A percentile compares a stretch with the other conserved stretches of the same genome.
Conservation (phyloP, 2,329 filamentous ascomycete species). For the Rhexocercosporidium sp. region DNA sequence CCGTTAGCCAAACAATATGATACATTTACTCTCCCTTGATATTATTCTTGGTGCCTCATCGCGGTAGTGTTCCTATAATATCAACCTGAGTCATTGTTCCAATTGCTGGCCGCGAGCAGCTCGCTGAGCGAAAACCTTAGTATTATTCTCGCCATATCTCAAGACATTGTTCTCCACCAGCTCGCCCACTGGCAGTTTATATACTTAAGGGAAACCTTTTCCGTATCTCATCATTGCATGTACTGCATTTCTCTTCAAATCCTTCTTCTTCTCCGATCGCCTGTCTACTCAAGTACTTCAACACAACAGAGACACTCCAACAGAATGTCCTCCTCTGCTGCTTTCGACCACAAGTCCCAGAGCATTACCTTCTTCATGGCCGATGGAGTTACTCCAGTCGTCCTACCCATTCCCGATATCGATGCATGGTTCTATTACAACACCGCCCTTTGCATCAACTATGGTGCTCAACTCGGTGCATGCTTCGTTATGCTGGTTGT, state of each 20-base stretch:
- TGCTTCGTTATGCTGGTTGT: constrained; percentile 61
- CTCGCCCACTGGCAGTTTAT: background rate
- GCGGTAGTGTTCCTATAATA: constrained; percentile 5
- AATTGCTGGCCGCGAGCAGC: background rate
- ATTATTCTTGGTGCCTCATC: constrained; percentile 15
- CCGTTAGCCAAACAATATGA: constrained; percentile 30
- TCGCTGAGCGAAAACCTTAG: background rate
- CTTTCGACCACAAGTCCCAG: constrained; percentile 59
- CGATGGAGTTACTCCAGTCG: constrained; percentile 49
- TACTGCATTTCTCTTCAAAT: constrained; percentile 6
- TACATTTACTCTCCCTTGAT: constrained; percentile 12
- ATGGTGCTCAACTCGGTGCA: constrained; percentile 64
- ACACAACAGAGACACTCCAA: background rate
- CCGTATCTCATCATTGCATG: background rate
- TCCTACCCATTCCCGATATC: constrained; percentile 49
- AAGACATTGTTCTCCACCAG: constrained; percentile 12
- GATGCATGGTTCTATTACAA: constrained; percentile 53
- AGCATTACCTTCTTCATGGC: constrained; percentile 51
- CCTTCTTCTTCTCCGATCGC: background rate
- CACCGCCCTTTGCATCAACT: constrained; percentile 58
- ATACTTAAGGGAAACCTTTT: background rate
- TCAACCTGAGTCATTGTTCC: constrained; percentile 13
- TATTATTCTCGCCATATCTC: constrained; percentile 13
- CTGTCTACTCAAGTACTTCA: background rate
- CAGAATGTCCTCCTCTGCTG: constrained; percentile 30